Base-by-base conservation (phyloP, 768 basidiomycete genomes). In the Lactarius psammicola region DNA sequence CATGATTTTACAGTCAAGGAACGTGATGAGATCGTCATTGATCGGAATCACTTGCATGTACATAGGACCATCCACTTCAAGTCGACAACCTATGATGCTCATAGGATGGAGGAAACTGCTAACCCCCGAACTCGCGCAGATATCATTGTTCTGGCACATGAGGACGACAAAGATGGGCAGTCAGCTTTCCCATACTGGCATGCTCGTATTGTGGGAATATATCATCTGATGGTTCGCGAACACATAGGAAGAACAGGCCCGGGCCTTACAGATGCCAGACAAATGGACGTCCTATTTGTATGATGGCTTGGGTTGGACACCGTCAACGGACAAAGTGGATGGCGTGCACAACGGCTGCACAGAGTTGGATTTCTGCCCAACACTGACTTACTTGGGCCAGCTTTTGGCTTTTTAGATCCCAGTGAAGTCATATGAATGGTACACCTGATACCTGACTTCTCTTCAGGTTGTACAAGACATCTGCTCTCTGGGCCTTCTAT, bases 371-470 rank as follows among this genome's bases (percentile, higher is more conserved):
- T 73, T 60, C 62, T 55, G 15, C 54, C 54, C 4, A 17, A 74
- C 0, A 46, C 51, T n/a, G 53, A 67, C 30, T 63, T 70, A 30
- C 20, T 17, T n/a, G 28, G 51, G 13, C 46, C 56, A 0, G 72
- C 73, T 9, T 77, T 76, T 66, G 72, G 76, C 1, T 75, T 77
- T 59, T 49, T 76, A 20, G 71, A 76, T 57, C 75, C 76, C 3
- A 33, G 26, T 3, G 28, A 60, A 3, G 72, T 76, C n/a, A 69
- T 76, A 44, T 65, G 70, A 2, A 68, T 64, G n/a, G 63, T 69
- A 3, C 76, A 77, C 38, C 38, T 77, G 2, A 73, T 76, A 18
- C 76, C 76, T 0, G 73, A 60, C 18, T 77, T 74, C 58, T n/a
- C 46, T 6, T 55, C 68, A 56, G 73, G 74, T 5, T 56, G 30